Conservation (phyloP, 345 rosid genomes). For the Litchi chinensis region DNA sequence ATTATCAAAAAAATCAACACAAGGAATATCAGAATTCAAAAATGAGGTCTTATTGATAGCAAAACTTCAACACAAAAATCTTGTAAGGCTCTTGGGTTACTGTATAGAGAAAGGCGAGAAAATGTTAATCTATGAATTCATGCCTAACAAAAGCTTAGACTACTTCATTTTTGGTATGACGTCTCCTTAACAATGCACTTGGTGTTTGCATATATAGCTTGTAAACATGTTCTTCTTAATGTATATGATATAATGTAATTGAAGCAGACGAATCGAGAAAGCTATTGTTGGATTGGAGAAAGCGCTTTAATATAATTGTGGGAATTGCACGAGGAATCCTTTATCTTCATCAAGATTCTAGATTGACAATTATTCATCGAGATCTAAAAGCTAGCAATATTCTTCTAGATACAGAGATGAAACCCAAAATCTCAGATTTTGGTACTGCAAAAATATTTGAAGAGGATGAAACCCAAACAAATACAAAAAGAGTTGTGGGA, state of each 20-base stretch:
- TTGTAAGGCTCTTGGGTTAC: neutral
- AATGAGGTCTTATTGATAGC: conserved; percentile 40
- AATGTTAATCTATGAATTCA: conserved; percentile 6
- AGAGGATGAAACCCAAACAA: conserved; percentile 22
- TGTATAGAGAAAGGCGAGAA: neutral
- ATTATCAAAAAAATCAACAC: conserved; percentile 30
- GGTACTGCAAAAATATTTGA: conserved; percentile 41
- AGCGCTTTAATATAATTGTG: conserved; percentile 8
- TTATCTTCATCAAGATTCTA: conserved; percentile 47
- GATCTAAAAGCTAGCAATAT: conserved; percentile 43
- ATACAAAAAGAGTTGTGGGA: conserved; percentile 37
- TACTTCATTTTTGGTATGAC: neutral
- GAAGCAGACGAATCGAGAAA: conserved; percentile 26
- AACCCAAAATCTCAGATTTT: conserved; percentile 47
- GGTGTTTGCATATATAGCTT: neutral
- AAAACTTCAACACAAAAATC: neutral
- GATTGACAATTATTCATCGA: conserved; percentile 38
- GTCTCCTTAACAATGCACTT: neutral
- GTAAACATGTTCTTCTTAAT: neutral
- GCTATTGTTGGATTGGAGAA: conserved; percentile 30
- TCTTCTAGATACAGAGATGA: conserved; percentile 35
- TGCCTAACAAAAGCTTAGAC: neutral
- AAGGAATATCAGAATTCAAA: conserved; percentile 39
- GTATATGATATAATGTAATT: neutral
- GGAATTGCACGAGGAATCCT: conserved; percentile 28